Evolutionary conservation across 2,329 filamentous ascomycete genomes (phyloP).

Genomic region (Spiromastix sp.): DNA sequence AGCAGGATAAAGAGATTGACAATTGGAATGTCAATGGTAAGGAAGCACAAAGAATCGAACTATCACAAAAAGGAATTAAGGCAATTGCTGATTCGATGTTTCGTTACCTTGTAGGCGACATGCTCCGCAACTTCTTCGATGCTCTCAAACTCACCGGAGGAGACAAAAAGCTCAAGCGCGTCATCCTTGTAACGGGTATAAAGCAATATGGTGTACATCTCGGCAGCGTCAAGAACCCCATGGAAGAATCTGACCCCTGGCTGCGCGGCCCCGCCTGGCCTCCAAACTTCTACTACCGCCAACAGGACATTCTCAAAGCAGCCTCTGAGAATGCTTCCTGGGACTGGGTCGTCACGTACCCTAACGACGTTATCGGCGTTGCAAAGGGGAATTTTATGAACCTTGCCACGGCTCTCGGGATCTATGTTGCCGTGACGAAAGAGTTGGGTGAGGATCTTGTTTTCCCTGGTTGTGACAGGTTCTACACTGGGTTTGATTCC

Average conservation of each 20-base stretch:
- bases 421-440: constrained; percentile 28
- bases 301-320: constrained; percentile 35
- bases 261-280: constrained; percentile 27
- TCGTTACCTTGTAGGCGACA: too few species aligned
- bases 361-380: constrained; percentile 37
- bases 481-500: constrained; percentile 25
- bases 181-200: constrained; percentile 39
- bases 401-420: constrained; percentile 26
- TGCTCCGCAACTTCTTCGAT: constrained; percentile 40
- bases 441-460: constrained; percentile 21
- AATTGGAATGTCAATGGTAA: constrained; percentile 26
- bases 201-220: constrained; percentile 48
- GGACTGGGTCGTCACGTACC: constrained; percentile 36
- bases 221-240: constrained; percentile 37
- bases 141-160: constrained; percentile 36
- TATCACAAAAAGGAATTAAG: too few species aligned
- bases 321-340: constrained; percentile 20
- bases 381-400: constrained; percentile 36
- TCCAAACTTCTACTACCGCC: constrained; percentile 44
- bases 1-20: constrained; percentile 26
- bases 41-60: too few species aligned
- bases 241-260: constrained; percentile 39
- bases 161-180: constrained; percentile 33
- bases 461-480: constrained; percentile 25
- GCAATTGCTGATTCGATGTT: too few species aligned